phyloP scores from a whole-genome alignment of 2,329 filamentous ascomycete genomes.

The Zymoseptoria brevis region DNA sequence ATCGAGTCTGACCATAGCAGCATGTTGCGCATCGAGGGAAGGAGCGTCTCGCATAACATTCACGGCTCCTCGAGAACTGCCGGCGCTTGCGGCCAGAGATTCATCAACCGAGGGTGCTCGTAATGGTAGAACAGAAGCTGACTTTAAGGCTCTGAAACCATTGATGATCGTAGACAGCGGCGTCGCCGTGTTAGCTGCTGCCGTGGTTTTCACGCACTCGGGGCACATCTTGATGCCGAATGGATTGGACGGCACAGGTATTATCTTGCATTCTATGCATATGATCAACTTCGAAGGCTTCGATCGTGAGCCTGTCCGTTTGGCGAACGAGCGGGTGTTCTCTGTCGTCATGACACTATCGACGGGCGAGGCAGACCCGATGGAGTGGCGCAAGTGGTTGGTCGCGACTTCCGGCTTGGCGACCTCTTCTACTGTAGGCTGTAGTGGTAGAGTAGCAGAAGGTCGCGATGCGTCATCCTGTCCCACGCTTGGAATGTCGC shows the following conservation, averaged over 20 bases:
- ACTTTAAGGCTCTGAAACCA: background rate
- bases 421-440: background rate
- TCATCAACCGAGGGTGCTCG: background rate
- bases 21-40: background rate
- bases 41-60: background rate
- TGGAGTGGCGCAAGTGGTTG: background rate
- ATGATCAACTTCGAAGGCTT: background rate
- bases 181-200: background rate
- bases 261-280: background rate
- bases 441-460: background rate
- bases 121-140: background rate
- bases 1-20: background rate
- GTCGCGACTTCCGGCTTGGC: background rate
- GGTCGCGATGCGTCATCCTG: background rate
- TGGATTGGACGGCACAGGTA: slow-evolving; percentile 3
- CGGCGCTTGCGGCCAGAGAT: background rate
- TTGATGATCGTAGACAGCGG: background rate
- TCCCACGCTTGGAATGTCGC: background rate
- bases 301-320: background rate
- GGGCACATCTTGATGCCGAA: slow-evolving; percentile 1
- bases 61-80: background rate
- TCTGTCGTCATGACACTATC: slow-evolving; percentile 7
- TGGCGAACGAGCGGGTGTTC: background rate
- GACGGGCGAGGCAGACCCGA: slow-evolving; percentile 6
- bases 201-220: background rate